Conservation (phyloP, 2,329 filamentous ascomycete species). For the Neofusicoccum kwambonambiense region DNA sequence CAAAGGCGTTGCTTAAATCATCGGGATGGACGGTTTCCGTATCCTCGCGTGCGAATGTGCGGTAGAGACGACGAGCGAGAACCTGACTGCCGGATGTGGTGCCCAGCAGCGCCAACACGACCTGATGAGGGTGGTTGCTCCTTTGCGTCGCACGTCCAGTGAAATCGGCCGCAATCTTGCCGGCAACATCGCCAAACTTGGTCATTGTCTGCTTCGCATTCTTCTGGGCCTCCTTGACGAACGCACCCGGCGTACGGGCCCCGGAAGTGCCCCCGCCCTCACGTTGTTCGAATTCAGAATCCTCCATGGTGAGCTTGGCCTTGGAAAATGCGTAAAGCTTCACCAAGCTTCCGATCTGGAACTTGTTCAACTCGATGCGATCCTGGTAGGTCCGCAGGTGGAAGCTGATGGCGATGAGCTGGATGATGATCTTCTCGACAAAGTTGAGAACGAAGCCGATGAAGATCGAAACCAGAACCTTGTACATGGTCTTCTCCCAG, state of each 20-base stretch:
- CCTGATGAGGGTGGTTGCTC: conserved; percentile 78
- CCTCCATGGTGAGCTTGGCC: conserved; percentile 64
- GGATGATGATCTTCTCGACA: conserved; percentile 88
- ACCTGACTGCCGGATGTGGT: conserved; percentile 75
- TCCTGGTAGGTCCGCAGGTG: conserved; percentile 88
- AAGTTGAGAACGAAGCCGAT: conserved; percentile 78
- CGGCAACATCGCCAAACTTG: conserved; percentile 82
- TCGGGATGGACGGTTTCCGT: conserved; percentile 75
- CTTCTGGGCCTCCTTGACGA: conserved; percentile 67
- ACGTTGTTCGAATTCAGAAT: conserved; percentile 73
- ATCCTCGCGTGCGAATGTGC: conserved; percentile 74
- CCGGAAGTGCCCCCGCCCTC: conserved; percentile 54
- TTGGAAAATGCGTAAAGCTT: conserved; percentile 67
- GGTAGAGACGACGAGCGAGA: conserved; percentile 81
- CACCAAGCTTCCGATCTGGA: conserved; percentile 69
- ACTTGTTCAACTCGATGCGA: conserved; percentile 88
- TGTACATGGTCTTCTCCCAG: conserved; percentile 81
- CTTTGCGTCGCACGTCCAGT: conserved; percentile 69
- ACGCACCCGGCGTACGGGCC: conserved; percentile 69
- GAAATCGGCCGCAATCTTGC: conserved; percentile 85
- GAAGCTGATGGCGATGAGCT: conserved; percentile 91
- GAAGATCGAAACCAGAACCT: conserved; percentile 82
- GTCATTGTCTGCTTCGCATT: conserved; percentile 73
- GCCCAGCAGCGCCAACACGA: conserved; percentile 74
- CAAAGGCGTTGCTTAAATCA: conserved; percentile 76